Evolutionary conservation across 2,329 filamentous ascomycete species (phyloP).

Genomic region (Epichloe brachyelytri): DNA sequence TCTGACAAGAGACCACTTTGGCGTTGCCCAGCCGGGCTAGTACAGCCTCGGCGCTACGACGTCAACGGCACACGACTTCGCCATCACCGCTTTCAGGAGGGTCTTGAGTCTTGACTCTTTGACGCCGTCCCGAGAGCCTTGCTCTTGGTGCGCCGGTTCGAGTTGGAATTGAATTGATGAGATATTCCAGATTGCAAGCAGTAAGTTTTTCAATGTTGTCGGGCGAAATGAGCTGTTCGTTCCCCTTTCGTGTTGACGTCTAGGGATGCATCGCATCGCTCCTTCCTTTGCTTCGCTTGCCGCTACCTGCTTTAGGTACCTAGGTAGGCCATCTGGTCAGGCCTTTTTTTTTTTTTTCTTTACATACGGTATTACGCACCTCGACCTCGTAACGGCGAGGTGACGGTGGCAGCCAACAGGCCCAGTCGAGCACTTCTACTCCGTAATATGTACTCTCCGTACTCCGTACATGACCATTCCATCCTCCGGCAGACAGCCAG

Average conservation of each 20-base stretch:
- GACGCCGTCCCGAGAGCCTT: neutral
- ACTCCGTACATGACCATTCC: too few species aligned
- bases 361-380: too few species aligned
- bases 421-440: too few species aligned
- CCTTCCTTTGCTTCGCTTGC: neutral
- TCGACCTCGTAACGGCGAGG: too few species aligned
- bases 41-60: constrained; percentile 3
- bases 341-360: too few species aligned
- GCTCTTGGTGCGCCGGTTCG: neutral
- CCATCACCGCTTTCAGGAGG: constrained; percentile 4
- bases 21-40: neutral
- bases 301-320: neutral
- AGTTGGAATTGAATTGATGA: neutral
- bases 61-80: constrained; percentile 1
- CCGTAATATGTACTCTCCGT: too few species aligned
- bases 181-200: neutral
- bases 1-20: neutral
- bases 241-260: neutral
- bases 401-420: too few species aligned
- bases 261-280: neutral
- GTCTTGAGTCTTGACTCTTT: neutral
- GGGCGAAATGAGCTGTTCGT: neutral
- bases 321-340: neutral
- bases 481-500: too few species aligned
- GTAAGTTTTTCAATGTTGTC: neutral